Percentiles rank a stretch among this genome's conserved stretches.
Conservation (phyloP, 2,329 filamentous ascomycete species). For the Colletotrichum gigasporum region DNA sequence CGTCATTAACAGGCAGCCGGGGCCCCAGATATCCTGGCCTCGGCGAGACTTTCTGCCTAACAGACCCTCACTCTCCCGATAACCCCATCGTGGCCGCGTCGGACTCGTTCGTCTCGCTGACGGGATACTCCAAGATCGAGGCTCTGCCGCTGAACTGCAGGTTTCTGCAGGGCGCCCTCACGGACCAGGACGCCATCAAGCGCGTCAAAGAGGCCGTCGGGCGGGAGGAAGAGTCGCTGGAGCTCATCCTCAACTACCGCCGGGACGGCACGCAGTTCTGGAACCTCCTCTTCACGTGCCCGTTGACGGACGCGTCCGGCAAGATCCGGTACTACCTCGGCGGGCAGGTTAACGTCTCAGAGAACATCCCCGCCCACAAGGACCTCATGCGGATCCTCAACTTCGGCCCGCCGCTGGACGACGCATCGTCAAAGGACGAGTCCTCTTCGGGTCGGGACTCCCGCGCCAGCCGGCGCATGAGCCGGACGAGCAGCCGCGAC, state of each 20-base stretch:
- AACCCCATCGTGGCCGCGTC: slow-evolving; percentile 61
- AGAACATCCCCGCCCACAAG: slow-evolving; percentile 57
- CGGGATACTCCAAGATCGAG: slow-evolving; percentile 57
- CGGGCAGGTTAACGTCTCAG: slow-evolving; percentile 66
- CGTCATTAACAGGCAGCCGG: slow-evolving; percentile 51
- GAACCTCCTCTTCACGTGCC: slow-evolving; percentile 65
- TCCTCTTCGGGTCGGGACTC: slow-evolving; percentile 14
- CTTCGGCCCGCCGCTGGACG: slow-evolving; percentile 38
- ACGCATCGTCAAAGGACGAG: slow-evolving; percentile 2
- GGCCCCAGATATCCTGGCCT: slow-evolving; percentile 59
- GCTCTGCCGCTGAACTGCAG: slow-evolving; percentile 59
- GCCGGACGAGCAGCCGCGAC: slow-evolving; percentile 22
- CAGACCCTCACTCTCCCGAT: slow-evolving; percentile 58
- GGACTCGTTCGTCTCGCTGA: slow-evolving; percentile 61
- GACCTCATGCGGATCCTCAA: slow-evolving; percentile 62
- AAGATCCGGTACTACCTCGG: slow-evolving; percentile 63
- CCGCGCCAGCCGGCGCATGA: slow-evolving; percentile 17
- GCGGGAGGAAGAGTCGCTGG: slow-evolving; percentile 53
- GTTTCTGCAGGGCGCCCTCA: slow-evolving; percentile 59
- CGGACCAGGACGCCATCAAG: slow-evolving; percentile 50
- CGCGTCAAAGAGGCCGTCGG: slow-evolving; percentile 54
- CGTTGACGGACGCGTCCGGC: slow-evolving; percentile 58
- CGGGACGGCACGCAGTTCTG: slow-evolving; percentile 63
- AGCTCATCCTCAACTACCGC: slow-evolving; percentile 61
- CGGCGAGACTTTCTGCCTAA: slow-evolving; percentile 67